A percentile compares a stretch with the other conserved stretches of the same genome.
These are phyloP conservation scores for Penicillium parvum DNA, from an alignment of 495 filamentous ascomycete species.

Conservation along the genomic window DNA sequence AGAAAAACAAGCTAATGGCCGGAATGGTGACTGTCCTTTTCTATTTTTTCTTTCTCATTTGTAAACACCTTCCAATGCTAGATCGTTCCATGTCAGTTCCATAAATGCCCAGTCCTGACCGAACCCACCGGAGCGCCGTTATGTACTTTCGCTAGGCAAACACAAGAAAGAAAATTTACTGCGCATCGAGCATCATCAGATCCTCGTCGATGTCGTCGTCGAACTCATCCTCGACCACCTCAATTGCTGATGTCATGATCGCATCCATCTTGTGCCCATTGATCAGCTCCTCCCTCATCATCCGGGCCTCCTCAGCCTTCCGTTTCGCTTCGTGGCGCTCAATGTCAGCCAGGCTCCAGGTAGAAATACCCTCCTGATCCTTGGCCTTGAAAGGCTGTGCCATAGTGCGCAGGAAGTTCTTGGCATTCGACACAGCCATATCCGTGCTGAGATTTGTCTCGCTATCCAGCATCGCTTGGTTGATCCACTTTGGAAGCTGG, in stretches of 20 bases:
- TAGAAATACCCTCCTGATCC: conserved; percentile 87
- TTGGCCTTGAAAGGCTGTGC: conserved; percentile 77
- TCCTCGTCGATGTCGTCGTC: conserved; percentile 60
- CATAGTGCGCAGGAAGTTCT: conserved; percentile 87
- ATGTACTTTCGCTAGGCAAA: conserved; percentile 3
- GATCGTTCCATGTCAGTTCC: conserved; percentile 1
- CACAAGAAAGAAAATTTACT: conserved; percentile 22
- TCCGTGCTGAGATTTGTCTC: conserved; percentile 90
- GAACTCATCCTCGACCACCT: conserved; percentile 44
- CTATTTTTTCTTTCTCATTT: not conserved
- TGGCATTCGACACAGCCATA: conserved; percentile 84
- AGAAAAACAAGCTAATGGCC: too few relatives aligned
- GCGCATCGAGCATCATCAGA: conserved; percentile 59
- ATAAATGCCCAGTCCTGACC: conserved; percentile 13
- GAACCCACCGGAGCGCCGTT: not conserved
- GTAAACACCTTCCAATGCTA: conserved; percentile 23
- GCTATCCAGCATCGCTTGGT: conserved; percentile 74
- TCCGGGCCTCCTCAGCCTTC: conserved; percentile 64
- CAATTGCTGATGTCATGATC: conserved; percentile 15
- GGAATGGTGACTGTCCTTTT: too few relatives aligned
- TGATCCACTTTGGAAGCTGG: conserved; percentile 97
- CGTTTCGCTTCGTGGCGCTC: conserved; percentile 62
- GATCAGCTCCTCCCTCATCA: conserved; percentile 29
- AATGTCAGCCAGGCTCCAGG: conserved; percentile 80
- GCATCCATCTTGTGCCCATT: conserved; percentile 27